phyloP scores from a whole-genome alignment of 176 grass and related monocot genomes.

The Poa pratensis region DNA sequence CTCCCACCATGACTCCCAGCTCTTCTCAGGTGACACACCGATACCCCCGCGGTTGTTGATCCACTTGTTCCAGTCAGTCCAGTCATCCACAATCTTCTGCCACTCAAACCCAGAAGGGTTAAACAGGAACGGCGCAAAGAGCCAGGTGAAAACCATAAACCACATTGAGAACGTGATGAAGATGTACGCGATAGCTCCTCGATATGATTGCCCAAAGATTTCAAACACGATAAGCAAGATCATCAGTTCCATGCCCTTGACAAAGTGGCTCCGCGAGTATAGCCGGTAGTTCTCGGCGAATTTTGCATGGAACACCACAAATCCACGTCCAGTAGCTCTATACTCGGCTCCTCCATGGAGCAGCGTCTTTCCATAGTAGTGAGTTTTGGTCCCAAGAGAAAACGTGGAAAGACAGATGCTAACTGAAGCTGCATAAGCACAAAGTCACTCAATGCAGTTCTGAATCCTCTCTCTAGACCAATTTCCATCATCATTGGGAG shows the following conservation, averaged over 20 bases:
- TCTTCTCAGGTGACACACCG: slow-evolving; percentile 77
- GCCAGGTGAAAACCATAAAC: slow-evolving; percentile 98
- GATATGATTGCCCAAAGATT: slow-evolving; percentile 88
- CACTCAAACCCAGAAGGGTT: slow-evolving; percentile 98
- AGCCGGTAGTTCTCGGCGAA: slow-evolving; percentile 89
- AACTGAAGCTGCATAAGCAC: slow-evolving; percentile 96
- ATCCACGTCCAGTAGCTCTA: slow-evolving; percentile 91
- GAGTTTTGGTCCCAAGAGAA: slow-evolving; percentile 93
- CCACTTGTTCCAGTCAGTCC: slow-evolving; percentile 99
- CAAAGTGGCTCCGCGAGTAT: slow-evolving; percentile 95
- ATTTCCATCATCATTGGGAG: slow-evolving; percentile 99
- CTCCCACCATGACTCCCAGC: slow-evolving; percentile 99
- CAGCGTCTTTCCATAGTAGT: slow-evolving; percentile 93
- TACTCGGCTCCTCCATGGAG: slow-evolving; percentile 95
- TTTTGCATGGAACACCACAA: slow-evolving; percentile 98
- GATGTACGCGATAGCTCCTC: slow-evolving; percentile 75
- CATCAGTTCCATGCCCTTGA: slow-evolving; percentile 90
- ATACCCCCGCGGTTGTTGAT: slow-evolving; percentile 90
- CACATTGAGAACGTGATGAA: slow-evolving; percentile 98
- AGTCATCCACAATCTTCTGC: slow-evolving; percentile 99
- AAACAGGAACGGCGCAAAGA: slow-evolving; percentile 95
- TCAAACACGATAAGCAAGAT: slow-evolving; percentile 91
- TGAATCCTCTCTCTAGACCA: slow-evolving; percentile 96
- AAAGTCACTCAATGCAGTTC: slow-evolving; percentile 90
- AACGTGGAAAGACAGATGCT: slow-evolving; percentile 97